Percentiles rank a stretch among this genome's conserved stretches.
Conservation (phyloP, 2,329 filamentous ascomycete genomes). For the Pseudocercospora pini-densiflorae region DNA sequence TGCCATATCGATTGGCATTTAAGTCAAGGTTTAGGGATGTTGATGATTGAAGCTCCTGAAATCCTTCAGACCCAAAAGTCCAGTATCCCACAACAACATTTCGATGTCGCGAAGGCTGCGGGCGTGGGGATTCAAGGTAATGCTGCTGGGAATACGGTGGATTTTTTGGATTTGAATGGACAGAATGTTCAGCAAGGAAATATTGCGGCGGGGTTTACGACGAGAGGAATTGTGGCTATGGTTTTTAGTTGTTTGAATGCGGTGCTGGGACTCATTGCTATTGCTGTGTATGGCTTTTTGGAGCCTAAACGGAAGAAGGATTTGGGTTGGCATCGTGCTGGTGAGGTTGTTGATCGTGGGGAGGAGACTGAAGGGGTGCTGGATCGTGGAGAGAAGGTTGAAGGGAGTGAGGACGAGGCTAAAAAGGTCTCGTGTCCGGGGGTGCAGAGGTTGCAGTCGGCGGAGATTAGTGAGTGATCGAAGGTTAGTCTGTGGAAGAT, state of each 20-base stretch:
- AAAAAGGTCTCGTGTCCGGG: no score
- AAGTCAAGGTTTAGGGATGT: constrained; percentile 28
- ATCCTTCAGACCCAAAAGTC: neutral
- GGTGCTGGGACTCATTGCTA: neutral
- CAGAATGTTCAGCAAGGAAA: neutral
- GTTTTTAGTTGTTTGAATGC: neutral
- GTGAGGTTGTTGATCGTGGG: no score
- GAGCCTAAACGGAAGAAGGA: no score
- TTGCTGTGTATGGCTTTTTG: neutral
- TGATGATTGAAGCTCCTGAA: neutral
- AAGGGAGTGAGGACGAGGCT: no score
- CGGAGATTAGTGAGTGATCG: no score
- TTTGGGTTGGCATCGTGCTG: no score
- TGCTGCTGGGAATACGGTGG: neutral
- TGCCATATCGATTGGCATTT: constrained; percentile 45
- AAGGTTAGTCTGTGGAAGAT: no score
- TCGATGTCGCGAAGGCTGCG: neutral
- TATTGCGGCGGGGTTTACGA: neutral
- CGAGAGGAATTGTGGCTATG: neutral
- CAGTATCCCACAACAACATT: neutral
- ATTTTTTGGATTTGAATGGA: neutral
- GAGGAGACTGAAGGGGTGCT: no score
- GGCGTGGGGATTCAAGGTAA: neutral
- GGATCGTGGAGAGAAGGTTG: no score
- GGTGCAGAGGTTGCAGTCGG: no score